A percentile compares a stretch with the other conserved stretches of the same genome.
These are phyloP conservation scores for Calonectria pteridis DNA, from an alignment of 2,329 filamentous ascomycete genomes.

Conservation along the genomic window DNA sequence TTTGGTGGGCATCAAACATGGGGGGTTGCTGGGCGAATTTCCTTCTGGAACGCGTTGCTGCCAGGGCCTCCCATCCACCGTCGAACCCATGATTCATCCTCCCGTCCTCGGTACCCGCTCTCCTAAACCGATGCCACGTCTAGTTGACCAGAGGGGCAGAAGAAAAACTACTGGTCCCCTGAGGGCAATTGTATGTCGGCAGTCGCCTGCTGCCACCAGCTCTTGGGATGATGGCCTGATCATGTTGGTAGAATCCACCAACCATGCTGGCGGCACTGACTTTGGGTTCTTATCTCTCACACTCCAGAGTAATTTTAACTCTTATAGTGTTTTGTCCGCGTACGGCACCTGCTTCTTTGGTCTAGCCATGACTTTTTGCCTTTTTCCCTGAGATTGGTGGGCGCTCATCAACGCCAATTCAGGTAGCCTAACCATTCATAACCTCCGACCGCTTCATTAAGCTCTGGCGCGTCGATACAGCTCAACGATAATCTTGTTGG, in stretches of 20 bases:
- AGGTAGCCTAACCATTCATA: neutral
- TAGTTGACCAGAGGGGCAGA: neutral
- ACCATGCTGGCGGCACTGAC: slow-evolving; percentile 20
- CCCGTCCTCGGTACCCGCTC: neutral
- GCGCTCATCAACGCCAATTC: slow-evolving; percentile 8
- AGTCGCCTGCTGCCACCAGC: slow-evolving; percentile 21
- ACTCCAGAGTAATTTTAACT: slow-evolving; percentile 13
- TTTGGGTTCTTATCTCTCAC: slow-evolving; percentile 22
- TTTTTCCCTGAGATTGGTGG: slow-evolving; percentile 15
- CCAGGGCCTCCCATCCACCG: slow-evolving; percentile 19
- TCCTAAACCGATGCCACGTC: slow-evolving; percentile 9
- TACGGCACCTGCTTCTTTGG: slow-evolving; percentile 25
- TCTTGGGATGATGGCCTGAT: slow-evolving; percentile 24
- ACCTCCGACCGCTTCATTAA: slow-evolving; percentile 12
- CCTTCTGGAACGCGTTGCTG: slow-evolving; percentile 39
- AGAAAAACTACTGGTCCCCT: slow-evolving; percentile 9
- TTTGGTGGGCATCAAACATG: slow-evolving; percentile 28
- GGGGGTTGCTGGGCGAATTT: slow-evolving; percentile 29
- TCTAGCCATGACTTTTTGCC: slow-evolving; percentile 16
- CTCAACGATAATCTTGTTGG: slow-evolving; percentile 19
- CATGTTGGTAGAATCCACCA: slow-evolving; percentile 16
- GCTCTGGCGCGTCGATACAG: slow-evolving; percentile 1
- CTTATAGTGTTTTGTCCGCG: slow-evolving; percentile 17
- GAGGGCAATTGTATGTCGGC: slow-evolving; percentile 17
- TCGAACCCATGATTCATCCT: slow-evolving; percentile 21